phyloP scores from a whole-genome alignment of 768 basidiomycete species.

The Pleurotus sapidus region DNA sequence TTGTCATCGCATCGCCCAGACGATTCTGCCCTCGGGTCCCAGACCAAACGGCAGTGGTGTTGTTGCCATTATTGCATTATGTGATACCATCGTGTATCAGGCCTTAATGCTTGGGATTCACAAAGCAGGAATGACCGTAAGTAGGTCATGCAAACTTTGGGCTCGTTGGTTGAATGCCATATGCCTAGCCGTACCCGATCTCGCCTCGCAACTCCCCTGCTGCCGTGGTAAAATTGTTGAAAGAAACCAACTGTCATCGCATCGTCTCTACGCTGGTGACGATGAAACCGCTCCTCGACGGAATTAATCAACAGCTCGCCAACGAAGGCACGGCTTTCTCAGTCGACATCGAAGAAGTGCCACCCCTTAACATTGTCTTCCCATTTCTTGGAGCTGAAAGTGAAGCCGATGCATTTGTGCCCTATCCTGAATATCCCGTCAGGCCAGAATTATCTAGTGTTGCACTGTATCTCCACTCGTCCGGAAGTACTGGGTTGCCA shows the following conservation, averaged over 20 bases:
- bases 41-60: constrained; percentile 23
- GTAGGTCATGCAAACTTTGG: constrained; percentile 5
- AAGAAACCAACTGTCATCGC: constrained; percentile 33
- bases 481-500: constrained; percentile 6
- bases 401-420: constrained; percentile 22
- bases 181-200: constrained; percentile 40
- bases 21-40: constrained; percentile 28
- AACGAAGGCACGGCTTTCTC: constrained; percentile 6
- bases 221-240: constrained; percentile 32
- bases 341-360: constrained; percentile 29
- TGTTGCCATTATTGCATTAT: constrained; percentile 32
- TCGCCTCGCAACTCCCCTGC: constrained; percentile 35
- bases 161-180: too few species aligned
- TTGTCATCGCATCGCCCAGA: constrained; percentile 38
- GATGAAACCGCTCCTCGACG: constrained; percentile 18
- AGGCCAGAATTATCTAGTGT: constrained; percentile 19
- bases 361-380: constrained; percentile 27
- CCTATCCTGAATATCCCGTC: constrained; percentile 19
- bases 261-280: constrained; percentile 27
- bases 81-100: constrained; percentile 37
- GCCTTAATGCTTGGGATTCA: constrained; percentile 35
- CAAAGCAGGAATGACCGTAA: constrained; percentile 31
- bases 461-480: constrained; percentile 26
- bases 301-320: constrained; percentile 14
- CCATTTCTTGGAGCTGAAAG: constrained; percentile 37